phyloP scores from a whole-genome alignment of 495 filamentous ascomycete genomes.

The Penicillium argentinense region DNA sequence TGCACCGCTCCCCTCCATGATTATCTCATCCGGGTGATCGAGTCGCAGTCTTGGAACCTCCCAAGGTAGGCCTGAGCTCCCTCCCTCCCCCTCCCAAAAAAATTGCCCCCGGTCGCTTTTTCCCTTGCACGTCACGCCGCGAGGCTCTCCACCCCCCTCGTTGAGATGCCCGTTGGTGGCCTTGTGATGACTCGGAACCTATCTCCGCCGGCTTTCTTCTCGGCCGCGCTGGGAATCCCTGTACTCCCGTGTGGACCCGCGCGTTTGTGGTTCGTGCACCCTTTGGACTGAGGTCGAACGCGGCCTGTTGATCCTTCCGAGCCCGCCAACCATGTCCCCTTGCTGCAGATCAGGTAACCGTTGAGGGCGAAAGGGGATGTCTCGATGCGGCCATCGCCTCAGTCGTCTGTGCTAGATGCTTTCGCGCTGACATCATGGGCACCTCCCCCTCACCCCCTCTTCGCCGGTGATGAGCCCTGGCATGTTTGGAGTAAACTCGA shows the following conservation, averaged over 20 bases:
- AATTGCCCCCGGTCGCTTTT: too few species aligned
- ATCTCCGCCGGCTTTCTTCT: conserved; percentile 3
- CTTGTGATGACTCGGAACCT: too few species aligned
- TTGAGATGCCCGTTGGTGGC: too few species aligned
- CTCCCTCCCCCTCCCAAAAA: conserved; percentile 3
- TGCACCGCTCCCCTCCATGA: conserved; percentile 11
- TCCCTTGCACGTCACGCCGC: too few species aligned
- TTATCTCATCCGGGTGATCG: conserved; percentile 15
- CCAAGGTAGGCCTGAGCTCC: conserved; percentile 16
- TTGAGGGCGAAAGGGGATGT: too few species aligned
- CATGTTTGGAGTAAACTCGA: too few species aligned
- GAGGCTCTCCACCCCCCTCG: too few species aligned
- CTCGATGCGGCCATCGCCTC: too few species aligned
- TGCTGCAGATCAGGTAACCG: not conserved
- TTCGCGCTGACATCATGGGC: conserved; percentile 1
- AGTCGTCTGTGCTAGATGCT: not conserved
- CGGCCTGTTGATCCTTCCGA: conserved; percentile 7
- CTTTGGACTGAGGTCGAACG: not conserved
- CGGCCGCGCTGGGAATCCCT: conserved; percentile 1
- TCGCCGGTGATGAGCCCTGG: conserved; percentile 1
- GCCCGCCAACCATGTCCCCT: conserved; percentile 3
- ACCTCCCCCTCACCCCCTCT: not conserved
- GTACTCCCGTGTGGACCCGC: conserved; percentile 4
- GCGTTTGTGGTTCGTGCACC: conserved; percentile 14
- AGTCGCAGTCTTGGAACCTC: not conserved